phyloP scores from a whole-genome alignment of 257 asterid genomes.

The Capsicum chinense region DNA sequence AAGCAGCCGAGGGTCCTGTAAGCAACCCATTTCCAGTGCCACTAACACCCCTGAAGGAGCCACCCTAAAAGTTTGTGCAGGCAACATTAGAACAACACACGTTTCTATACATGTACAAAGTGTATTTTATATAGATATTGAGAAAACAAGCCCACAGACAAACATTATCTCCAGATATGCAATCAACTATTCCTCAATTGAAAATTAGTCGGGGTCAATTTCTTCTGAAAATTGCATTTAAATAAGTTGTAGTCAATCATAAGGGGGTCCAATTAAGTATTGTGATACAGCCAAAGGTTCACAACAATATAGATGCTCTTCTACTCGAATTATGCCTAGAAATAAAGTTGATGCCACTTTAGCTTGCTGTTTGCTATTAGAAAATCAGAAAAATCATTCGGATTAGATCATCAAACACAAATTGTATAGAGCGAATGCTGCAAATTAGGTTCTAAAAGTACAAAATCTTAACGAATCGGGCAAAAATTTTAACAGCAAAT shows the following conservation, averaged over 20 bases:
- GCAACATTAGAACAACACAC: slow-evolving; percentile 23
- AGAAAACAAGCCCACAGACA: neutral
- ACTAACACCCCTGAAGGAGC: slow-evolving; percentile 44
- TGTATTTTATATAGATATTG: neutral
- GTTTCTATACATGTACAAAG: slow-evolving; percentile 23
- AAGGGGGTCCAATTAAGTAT: slow-evolving; percentile 6
- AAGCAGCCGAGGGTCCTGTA: slow-evolving; percentile 51
- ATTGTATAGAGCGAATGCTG: neutral
- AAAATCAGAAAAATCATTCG: slow-evolving; percentile 17
- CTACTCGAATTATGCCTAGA: slow-evolving; percentile 5
- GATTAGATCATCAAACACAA: slow-evolving; percentile 8
- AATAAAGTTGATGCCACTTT: neutral
- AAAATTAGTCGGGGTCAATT: neutral
- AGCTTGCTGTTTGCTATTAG: slow-evolving; percentile 18
- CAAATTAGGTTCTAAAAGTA: neutral
- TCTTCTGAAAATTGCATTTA: slow-evolving; percentile 7
- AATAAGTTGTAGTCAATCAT: neutral
- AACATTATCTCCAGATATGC: neutral
- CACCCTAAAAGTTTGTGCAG: slow-evolving; percentile 46
- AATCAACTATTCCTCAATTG: neutral
- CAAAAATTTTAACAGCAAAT: neutral
- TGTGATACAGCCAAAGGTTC: neutral
- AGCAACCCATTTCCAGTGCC: slow-evolving; percentile 49
- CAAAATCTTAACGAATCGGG: neutral
- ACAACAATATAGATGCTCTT: neutral